Percentiles rank a stretch among this genome's conserved stretches.
Evolutionary conservation across 208 protist genomes (phyloP).

Genomic region (Trypanosoma vivax): DNA sequence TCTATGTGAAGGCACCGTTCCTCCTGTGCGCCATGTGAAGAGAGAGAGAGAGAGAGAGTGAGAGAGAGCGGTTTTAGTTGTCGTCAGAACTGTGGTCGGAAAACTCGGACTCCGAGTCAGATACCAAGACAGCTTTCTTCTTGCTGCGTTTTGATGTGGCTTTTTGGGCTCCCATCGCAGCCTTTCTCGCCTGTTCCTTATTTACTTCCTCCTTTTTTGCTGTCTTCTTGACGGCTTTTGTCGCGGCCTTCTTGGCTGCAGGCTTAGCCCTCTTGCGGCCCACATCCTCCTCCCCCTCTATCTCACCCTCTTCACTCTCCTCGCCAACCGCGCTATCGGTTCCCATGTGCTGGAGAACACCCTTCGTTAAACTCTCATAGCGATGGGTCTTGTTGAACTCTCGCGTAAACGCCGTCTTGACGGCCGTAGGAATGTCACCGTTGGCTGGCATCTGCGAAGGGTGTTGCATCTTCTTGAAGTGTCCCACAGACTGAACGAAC

Average conservation of each 20-base stretch:
- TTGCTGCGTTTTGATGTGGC: slow-evolving; percentile 4
- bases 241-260: slow-evolving; percentile 16
- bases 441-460: slow-evolving; percentile 2
- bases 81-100: slow-evolving; percentile 10
- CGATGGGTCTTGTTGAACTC: slow-evolving; percentile 87
- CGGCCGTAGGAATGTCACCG: slow-evolving; percentile 52
- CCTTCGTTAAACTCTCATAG: slow-evolving; percentile 61
- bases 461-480: slow-evolving; percentile 68
- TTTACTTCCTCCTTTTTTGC: slow-evolving; percentile 14
- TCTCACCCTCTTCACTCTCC: slow-evolving; percentile 16
- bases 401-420: slow-evolving; percentile 86
- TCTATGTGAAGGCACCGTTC: background rate
- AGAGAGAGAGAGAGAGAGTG: background rate
- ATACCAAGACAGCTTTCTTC: background rate
- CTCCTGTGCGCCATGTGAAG: background rate
- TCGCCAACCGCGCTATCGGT: background rate
- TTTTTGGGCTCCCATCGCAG: slow-evolving; percentile 5
- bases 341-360: slow-evolving; percentile 30
- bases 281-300: slow-evolving; percentile 6
- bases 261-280: slow-evolving; percentile 12
- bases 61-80: slow-evolving; percentile 1
- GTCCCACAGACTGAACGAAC: slow-evolving; percentile 58
- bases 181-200: slow-evolving; percentile 13
- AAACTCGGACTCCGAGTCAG: slow-evolving; percentile 24
- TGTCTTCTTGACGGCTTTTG: slow-evolving; percentile 24